These are phyloP conservation scores for Neltuma alba DNA, from an alignment of 306 rosid species.

Conservation along the genomic window DNA sequence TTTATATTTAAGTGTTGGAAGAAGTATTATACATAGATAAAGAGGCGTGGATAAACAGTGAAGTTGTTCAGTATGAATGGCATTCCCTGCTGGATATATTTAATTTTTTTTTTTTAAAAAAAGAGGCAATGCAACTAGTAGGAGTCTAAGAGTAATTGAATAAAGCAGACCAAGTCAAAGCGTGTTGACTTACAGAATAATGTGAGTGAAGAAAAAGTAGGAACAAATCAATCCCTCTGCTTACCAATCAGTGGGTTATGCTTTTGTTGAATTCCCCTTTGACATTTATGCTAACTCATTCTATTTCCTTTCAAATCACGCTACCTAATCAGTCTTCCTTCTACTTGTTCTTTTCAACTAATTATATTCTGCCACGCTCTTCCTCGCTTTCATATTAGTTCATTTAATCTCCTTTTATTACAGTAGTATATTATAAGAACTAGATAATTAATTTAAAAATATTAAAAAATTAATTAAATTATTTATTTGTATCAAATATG, in stretches of 20 bases:
- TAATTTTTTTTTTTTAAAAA: no score
- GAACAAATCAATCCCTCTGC: neutral
- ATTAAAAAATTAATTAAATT: no score
- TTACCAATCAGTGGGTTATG: no score
- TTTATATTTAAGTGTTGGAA: no score
- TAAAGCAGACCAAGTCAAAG: neutral
- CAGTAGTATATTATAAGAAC: no score
- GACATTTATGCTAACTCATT: neutral
- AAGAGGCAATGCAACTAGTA: neutral
- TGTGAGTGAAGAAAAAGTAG: neutral
- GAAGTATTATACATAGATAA: no score
- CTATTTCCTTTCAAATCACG: slow-evolving; percentile 16
- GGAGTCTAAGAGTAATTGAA: neutral
- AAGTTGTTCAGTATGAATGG: no score
- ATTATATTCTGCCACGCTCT: neutral
- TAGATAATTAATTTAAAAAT: no score
- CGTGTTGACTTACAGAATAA: neutral
- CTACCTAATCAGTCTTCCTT: neutral
- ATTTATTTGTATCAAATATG: no score
- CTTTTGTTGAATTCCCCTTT: neutral
- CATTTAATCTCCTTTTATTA: neutral
- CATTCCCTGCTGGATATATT: no score
- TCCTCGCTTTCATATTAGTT: neutral
- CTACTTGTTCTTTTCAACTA: neutral
- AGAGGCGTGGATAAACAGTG: no score